Evolutionary conservation across 768 basidiomycete species (phyloP).

Genomic region (Boletellus ananiceps): DNA sequence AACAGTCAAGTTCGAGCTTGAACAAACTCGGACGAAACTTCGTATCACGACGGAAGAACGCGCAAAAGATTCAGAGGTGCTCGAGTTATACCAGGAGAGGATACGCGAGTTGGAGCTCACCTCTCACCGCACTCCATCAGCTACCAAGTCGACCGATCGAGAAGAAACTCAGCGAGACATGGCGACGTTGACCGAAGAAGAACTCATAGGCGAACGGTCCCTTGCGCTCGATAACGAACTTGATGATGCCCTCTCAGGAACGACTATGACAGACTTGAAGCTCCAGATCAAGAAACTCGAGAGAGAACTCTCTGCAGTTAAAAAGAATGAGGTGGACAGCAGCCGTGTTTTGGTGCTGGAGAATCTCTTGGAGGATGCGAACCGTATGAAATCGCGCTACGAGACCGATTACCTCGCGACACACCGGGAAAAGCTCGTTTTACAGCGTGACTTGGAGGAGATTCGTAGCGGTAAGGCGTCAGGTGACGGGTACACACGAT

Average conservation of each 20-base stretch:
- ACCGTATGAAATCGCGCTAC: constrained; percentile 83
- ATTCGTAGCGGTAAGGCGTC: constrained; percentile 81
- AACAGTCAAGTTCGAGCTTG: constrained; percentile 67
- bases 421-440: constrained; percentile 75
- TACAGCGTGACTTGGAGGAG: constrained; percentile 82
- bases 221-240: constrained; percentile 80
- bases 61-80: constrained; percentile 73
- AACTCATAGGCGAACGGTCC: constrained; percentile 42
- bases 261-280: constrained; percentile 89
- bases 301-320: constrained; percentile 72
- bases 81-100: constrained; percentile 87
- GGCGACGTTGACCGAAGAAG: constrained; percentile 42
- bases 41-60: constrained; percentile 68
- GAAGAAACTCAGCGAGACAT: constrained; percentile 16
- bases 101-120: constrained; percentile 81
- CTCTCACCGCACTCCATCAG: constrained; percentile 45
- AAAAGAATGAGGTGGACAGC: constrained; percentile 71
- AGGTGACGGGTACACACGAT: constrained; percentile 65
- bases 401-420: constrained; percentile 82
- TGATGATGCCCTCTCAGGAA: constrained; percentile 79
- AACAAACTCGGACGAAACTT: constrained; percentile 66
- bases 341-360: constrained; percentile 82
- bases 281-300: constrained; percentile 78
- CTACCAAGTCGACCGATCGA: constrained; percentile 22
- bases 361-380: constrained; percentile 88